Base-by-base conservation (phyloP, 495 filamentous ascomycete species). In the Daldinia concentrica region DNA sequence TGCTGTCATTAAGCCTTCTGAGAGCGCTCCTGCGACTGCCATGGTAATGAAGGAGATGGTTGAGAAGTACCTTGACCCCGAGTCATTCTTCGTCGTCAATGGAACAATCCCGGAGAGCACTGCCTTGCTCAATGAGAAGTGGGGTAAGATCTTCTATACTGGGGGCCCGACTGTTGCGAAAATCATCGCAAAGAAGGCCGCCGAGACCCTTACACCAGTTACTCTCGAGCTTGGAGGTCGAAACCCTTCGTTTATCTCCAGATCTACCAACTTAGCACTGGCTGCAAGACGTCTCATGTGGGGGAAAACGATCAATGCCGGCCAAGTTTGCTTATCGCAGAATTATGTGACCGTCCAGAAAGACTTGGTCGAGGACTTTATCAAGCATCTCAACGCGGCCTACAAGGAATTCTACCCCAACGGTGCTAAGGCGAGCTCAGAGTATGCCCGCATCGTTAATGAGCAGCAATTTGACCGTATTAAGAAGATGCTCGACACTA, bases 111-210 rank as follows among this genome's bases (percentile, higher is more conserved):
- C 90, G 26, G 93, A 97, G 84, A 92, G 91, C 3, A 92, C 91
- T 17, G 90, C 90, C 6, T 81, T 98, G 36, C 84, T 99, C 12
- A 87, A 93, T 57, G 87, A 94, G 80, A 93, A 93, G 74, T 99
- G 94, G 93, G 94, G 96, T 80, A 97, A 97, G 85, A 95, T 99
- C 72, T 95, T 96, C 83, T 99, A 97, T 83, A 99, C 95, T 15
- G 95, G 95, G 51, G 87, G 86, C 69, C 82, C 84, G 11, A 82
- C 75, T 37, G 94, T 98, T 39, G 95, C 92, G 58, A 92, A 85
- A 52, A 95, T 98, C 80, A 89, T 99, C 71, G 88, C 93, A 24
- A 92, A 93, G 82, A 95, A 95, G 68, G 95, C 95, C 5, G 95
- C 95, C 41, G 92, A 95, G 79, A 90, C 93, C 41, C 83, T 98